phyloP scores from a whole-genome alignment of 2,329 filamentous ascomycete genomes.

The Apiospora phragmitis region DNA sequence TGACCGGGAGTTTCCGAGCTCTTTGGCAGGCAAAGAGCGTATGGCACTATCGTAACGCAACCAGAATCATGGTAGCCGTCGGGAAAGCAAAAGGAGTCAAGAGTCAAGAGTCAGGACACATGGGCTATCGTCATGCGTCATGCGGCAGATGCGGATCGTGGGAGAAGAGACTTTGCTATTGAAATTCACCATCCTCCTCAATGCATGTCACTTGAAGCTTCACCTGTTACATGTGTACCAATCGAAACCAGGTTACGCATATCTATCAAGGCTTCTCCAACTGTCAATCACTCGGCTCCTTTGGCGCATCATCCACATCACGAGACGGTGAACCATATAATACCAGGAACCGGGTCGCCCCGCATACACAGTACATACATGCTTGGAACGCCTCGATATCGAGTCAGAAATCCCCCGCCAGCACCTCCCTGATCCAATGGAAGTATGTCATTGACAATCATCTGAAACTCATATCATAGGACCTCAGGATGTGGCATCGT shows the following conservation, averaged over 20 bases:
- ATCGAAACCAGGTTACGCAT: not conserved
- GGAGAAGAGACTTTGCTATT: not conserved
- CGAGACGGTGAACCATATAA: not conserved
- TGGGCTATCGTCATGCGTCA: not conserved
- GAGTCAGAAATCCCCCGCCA: constrained; percentile 4
- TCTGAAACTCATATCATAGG: not conserved
- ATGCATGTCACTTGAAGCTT: not conserved
- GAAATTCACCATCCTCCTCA: not conserved
- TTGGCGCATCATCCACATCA: not conserved
- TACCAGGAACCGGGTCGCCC: not conserved
- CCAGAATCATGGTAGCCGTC: not conserved
- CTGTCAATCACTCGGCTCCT: not conserved
- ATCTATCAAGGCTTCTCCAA: not conserved
- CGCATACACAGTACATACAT: not conserved
- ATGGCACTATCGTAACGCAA: not conserved
- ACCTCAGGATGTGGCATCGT: not conserved
- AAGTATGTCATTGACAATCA: not conserved
- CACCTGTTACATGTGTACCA: not conserved
- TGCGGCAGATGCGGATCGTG: not conserved
- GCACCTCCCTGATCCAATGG: not conserved
- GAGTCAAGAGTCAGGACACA: no score
- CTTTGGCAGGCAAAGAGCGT: not conserved
- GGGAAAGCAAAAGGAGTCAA: not conserved
- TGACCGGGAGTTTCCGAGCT: not conserved
- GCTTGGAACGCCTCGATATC: not conserved